Percentiles rank a stretch among this genome's conserved stretches.
These are phyloP conservation scores for Yamagishiella unicocca DNA, from an alignment of 139 green algal genomes.

Conservation along the genomic window DNA sequence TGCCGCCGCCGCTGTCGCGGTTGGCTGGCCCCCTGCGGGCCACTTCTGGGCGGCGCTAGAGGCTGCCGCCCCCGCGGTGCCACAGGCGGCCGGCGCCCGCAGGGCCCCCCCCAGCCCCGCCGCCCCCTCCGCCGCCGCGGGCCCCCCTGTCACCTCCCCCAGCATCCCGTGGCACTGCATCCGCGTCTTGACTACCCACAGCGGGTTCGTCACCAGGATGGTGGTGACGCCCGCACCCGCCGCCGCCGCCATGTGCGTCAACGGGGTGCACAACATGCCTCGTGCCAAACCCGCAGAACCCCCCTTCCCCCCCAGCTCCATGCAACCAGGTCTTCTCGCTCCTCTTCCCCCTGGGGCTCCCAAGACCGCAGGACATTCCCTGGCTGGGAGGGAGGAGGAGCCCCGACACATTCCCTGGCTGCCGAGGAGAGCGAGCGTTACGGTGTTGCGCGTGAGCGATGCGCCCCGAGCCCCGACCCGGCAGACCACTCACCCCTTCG, in stretches of 20 bases:
- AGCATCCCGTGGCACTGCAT: conserved; percentile 89
- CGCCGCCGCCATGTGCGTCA: conserved; percentile 85
- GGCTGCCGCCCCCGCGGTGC: background rate
- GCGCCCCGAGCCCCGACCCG: too few species aligned
- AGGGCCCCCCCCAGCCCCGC: conserved; percentile 83
- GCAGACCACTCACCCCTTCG: conserved; percentile 85
- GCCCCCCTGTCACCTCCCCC: background rate
- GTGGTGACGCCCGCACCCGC: conserved; percentile 91
- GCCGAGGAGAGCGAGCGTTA: too few species aligned
- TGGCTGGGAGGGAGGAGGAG: too few species aligned
- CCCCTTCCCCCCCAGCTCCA: too few species aligned
- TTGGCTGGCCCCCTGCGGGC: too few species aligned
- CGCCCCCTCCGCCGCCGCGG: conserved; percentile 81
- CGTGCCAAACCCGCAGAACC: too few species aligned
- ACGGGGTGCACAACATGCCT: too few species aligned
- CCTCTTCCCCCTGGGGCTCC: too few species aligned
- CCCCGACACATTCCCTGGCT: too few species aligned
- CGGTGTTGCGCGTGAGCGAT: too few species aligned
- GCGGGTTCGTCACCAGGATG: conserved; percentile 90
- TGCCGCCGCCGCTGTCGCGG: background rate
- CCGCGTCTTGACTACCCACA: conserved; percentile 98
- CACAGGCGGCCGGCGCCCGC: conserved; percentile 55
- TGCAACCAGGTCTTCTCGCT: too few species aligned
- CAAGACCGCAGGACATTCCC: too few species aligned
- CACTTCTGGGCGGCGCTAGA: background rate